Percentiles rank a stretch among this genome's conserved stretches.
These are phyloP conservation scores for Collariella sp. DNA, from an alignment of 495 filamentous ascomycete species.

Conservation along the genomic window DNA sequence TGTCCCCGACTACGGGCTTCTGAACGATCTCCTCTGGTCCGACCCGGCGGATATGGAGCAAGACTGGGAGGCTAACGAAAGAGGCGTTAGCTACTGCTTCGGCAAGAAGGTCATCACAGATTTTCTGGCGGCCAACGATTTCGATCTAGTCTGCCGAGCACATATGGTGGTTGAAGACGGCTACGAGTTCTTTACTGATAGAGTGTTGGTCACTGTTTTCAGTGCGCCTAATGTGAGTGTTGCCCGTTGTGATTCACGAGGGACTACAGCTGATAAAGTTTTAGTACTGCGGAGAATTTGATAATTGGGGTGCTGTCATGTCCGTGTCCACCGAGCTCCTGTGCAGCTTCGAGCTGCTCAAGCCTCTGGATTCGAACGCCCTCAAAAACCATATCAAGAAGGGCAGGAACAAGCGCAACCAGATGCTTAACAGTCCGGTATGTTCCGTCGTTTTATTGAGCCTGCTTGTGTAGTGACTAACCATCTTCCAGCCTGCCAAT, in stretches of 20 bases:
- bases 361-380: conserved; percentile 92
- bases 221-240: conserved; percentile 88
- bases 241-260: neutral
- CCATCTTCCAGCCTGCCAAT: conserved; percentile 31
- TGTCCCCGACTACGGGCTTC: conserved; percentile 91
- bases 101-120: conserved; percentile 98
- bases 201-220: conserved; percentile 93
- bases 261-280: conserved; percentile 1
- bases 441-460: conserved; percentile 27
- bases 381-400: conserved; percentile 99
- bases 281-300: conserved; percentile 97
- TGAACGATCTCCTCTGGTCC: conserved; percentile 96
- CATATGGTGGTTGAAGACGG: conserved; percentile 99
- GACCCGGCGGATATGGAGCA: conserved; percentile 96
- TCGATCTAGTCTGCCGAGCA: conserved; percentile 92
- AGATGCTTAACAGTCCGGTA: conserved; percentile 90
- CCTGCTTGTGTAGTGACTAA: conserved; percentile 5
- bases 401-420: conserved; percentile 78
- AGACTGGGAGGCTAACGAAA: conserved; percentile 96
- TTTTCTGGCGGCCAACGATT: conserved; percentile 90
- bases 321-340: conserved; percentile 87
- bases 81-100: conserved; percentile 97
- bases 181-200: conserved; percentile 97
- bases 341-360: conserved; percentile 94
- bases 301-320: conserved; percentile 99